Evolutionary conservation across 106 monocot species (phyloP), one percentile per base, ranked within the genome.

Genomic region (Iris macrosiphon): DNA sequence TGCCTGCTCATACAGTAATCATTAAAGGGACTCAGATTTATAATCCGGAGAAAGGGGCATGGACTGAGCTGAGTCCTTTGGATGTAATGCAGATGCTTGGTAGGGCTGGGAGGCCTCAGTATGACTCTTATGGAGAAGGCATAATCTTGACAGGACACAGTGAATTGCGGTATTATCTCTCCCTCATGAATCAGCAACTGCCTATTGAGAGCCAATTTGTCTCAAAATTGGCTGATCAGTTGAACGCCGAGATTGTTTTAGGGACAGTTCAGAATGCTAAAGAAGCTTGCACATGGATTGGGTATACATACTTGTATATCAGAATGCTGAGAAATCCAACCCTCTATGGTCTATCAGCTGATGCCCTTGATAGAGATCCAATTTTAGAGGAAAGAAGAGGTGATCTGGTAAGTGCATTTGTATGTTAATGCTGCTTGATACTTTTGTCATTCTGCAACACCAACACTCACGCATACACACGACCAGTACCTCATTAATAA

Each of bases 31-130:
- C 98, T 6, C 98, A 98, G 61, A 66, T 98, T 26, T 98, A 98
- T 62, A 83, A 87, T 61, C 98, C 91, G 19, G 98, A 98, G 63
- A 91, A 98, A 65, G 90, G 91, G 68, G 65, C 83, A 9, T 98
- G 96, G 96, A 98, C 83, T n/a, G 98, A 98, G 53, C 71, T 98
- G 25, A 98, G 87, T 46, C 80, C 91, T 17, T 67, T 98, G 15
- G 98, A 98, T 78, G 98, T 98, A 28, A 98, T 98, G 98, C 98
- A 98, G 65, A 98, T 91, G 98, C 98, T 98, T 69, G 98, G 98
- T 60, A 82, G 98, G 63, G 98, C 98, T 13, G 91, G 98, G 52
- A 80, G 98, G 46, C 91, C 98, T 16, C 98, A 98, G 52, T 98
- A 64, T 71, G 98, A 98, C 35, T 69, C 90, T 7, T 91, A 98